phyloP scores from a whole-genome alignment of 208 protist genomes.

The Acanthamoeba royreba region DNA sequence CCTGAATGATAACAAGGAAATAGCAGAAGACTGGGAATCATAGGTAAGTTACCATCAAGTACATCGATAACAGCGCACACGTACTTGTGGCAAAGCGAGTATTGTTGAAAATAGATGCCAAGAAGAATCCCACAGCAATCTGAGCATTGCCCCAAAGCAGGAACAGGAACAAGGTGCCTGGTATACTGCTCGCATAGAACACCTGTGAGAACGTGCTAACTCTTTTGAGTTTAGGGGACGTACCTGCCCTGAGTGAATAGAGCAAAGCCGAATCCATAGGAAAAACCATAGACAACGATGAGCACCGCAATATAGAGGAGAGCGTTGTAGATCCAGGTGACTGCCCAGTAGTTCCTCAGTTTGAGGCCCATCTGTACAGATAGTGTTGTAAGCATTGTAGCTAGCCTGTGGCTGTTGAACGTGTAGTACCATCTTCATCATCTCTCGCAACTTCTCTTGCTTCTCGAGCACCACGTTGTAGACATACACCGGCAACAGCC shows the following conservation, averaged over 20 bases:
- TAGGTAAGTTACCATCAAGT: background rate
- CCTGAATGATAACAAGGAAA: constrained; percentile 39
- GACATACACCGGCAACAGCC: constrained; percentile 37
- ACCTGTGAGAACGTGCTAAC: background rate
- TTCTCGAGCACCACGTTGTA: constrained; percentile 53
- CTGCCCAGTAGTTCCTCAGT: constrained; percentile 37
- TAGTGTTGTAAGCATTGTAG: background rate
- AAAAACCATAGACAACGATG: background rate
- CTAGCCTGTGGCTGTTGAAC: background rate
- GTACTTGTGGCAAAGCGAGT: constrained; percentile 38
- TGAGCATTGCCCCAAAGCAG: constrained; percentile 37
- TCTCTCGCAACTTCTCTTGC: constrained; percentile 54
- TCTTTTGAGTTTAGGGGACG: background rate
- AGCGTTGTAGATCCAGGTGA: constrained; percentile 13
- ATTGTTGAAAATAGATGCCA: constrained; percentile 31
- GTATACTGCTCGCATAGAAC: background rate
- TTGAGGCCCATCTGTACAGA: constrained; percentile 9
- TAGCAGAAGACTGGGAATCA: constrained; percentile 36
- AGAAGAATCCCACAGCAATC: constrained; percentile 12
- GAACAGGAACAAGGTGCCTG: background rate
- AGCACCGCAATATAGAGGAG: constrained; percentile 17
- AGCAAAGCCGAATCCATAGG: constrained; percentile 19
- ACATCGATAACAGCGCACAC: background rate
- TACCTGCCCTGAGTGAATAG: constrained; percentile 38
- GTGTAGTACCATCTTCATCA: constrained; percentile 42